Evolutionary conservation across 2,329 filamentous ascomycete genomes (phyloP).

Genomic region (Fusarium anguioides): DNA sequence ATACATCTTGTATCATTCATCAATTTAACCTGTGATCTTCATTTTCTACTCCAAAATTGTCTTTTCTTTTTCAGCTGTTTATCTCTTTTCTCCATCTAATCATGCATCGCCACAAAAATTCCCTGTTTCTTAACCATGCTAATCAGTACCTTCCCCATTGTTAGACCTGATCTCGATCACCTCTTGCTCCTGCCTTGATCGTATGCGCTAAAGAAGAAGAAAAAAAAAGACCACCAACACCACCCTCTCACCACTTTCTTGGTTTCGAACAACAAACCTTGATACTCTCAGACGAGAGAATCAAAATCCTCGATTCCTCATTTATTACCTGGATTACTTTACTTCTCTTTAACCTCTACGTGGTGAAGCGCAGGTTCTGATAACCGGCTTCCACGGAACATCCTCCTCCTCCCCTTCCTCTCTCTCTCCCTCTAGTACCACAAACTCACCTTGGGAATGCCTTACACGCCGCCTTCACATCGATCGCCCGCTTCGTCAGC

Average conservation of each 20-base stretch:
- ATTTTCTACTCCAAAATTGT: neutral
- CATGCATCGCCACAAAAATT: constrained; percentile 24
- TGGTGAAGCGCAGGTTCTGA: constrained; percentile 37
- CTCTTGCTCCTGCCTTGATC: constrained; percentile 20
- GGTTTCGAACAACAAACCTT: constrained; percentile 3
- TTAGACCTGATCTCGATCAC: constrained; percentile 36
- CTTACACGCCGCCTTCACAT: constrained; percentile 85
- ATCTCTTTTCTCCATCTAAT: constrained; percentile 1
- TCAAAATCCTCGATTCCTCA: constrained; percentile 13
- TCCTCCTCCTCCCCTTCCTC: constrained; percentile 17
- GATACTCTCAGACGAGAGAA: constrained; percentile 21
- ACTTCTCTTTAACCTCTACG: constrained; percentile 24
- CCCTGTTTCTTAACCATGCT: constrained; percentile 34
- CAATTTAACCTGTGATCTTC: neutral
- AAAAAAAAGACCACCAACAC: constrained; percentile 20
- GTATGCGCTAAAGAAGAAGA: constrained; percentile 36
- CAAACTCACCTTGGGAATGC: constrained; percentile 69
- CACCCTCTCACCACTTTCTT: neutral
- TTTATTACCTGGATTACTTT: constrained; percentile 13
- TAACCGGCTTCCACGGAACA: constrained; percentile 41
- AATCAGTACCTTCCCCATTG: constrained; percentile 41
- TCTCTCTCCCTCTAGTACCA: constrained; percentile 17
- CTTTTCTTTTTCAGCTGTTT: neutral
- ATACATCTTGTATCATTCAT: neutral
- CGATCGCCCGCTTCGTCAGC: constrained; percentile 71